Base-by-base conservation (phyloP, 768 basidiomycete genomes). In the Royoungia palumana region DNA sequence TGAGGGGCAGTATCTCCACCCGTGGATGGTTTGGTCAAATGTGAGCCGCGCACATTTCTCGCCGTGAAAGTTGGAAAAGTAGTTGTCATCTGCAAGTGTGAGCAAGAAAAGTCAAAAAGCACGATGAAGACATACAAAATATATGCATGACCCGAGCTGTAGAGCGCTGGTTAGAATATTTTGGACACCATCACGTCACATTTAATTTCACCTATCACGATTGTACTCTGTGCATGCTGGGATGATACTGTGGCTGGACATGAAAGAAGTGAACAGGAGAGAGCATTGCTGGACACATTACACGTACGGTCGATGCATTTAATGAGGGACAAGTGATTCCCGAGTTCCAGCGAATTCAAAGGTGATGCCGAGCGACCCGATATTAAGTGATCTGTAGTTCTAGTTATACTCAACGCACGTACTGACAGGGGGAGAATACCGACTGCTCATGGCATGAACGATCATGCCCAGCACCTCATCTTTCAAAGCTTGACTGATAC, bases 61-160 rank as follows among this genome's bases (percentile, higher is more conserved):
- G 5, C 76, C 78, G 13, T 75, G 51, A 36, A 70, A 75, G 41
- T 79, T 72, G 14, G 71, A 35, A 42, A 75, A 75, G 24, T 62
- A 58, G 20, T 67, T 66, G n/a, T 46, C 27, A 32, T 58, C 75
- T 76, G 47, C n/a, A 30, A 35, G 6, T 38, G 38, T 54, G 43
- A 65, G 20, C 25, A 19, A 16, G 27, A n/a, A 24, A 8, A 2
- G 0, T 20, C 4, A 2, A 4, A 44, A 8, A 32, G 19, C 5
- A 28, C 2, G 41, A 17, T 11, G 17, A n/a, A 27, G 13, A 50
- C 66, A 6, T 43, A 67, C 66, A 61, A 41, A 68, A 63, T 25
- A 37, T 53, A 16, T 57, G 46, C 66, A 69, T 69, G 12, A 62
- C 55, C 30, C 68, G 65, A 35, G 66, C 66, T 68, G n/a, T 17